These are phyloP conservation scores for Euphrasia arctica DNA, from an alignment of 305 asterid species.

Conservation along the genomic window DNA sequence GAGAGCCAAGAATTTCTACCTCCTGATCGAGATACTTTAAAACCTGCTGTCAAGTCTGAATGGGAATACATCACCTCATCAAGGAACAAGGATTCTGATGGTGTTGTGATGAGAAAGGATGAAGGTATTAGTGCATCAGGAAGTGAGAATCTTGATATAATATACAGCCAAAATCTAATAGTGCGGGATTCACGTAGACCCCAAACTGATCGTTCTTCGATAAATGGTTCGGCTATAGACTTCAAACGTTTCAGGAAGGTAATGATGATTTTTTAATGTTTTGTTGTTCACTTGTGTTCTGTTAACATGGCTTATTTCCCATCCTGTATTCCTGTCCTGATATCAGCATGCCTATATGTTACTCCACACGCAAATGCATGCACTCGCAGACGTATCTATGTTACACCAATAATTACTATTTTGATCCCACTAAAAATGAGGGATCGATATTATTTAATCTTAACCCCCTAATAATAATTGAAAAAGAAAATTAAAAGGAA, in stretches of 20 bases:
- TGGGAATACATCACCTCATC: conserved; percentile 30
- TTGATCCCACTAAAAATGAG: no score
- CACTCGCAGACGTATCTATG: not conserved
- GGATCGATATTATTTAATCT: no score
- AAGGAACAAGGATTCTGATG: conserved; percentile 32
- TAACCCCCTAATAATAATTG: no score
- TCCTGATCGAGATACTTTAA: conserved; percentile 28
- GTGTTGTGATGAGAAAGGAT: conserved; percentile 35
- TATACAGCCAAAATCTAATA: conserved; percentile 78
- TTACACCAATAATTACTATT: no score
- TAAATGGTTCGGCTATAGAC: conserved; percentile 38
- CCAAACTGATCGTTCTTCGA: conserved; percentile 35
- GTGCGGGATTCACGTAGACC: conserved; percentile 47
- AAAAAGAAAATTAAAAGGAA: no score
- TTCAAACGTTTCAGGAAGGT: conserved; percentile 94
- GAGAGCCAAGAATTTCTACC: conserved; percentile 33
- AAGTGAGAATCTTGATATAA: conserved; percentile 59
- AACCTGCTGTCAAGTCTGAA: conserved; percentile 33
- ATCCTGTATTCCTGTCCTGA: no score
- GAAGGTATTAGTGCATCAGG: conserved; percentile 39
- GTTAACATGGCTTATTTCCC: no score
- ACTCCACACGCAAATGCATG: not conserved
- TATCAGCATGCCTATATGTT: not conserved
- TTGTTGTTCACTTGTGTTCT: conserved; percentile 1
- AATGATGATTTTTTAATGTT: conserved; percentile 22